Evolutionary conservation across 495 filamentous ascomycete species (phyloP), one percentile per base, ranked within the genome.

Genomic region (Penicillium robsamsonii): DNA sequence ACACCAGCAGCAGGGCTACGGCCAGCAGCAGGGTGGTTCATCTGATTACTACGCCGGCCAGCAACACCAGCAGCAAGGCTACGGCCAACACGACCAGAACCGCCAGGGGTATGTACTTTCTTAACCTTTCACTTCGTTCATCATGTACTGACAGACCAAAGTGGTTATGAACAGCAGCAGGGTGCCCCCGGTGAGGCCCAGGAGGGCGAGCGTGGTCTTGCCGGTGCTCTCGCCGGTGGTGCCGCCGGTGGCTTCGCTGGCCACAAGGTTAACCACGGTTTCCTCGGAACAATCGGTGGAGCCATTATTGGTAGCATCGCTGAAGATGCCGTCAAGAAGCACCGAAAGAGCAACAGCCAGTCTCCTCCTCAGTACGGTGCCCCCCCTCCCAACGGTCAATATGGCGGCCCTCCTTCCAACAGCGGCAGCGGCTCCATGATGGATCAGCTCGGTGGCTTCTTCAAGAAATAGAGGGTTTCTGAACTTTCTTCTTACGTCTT

Each of bases 261-360:
- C 58, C 77, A 80, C 75, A 78, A 80, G 70, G 76, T 71, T 57
- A 70, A 75, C 64, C 76, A 79, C 72, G 76, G 77, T 40, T 61
- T 78, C 60, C 75, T 79, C 53, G 75, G 77, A 57, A 71, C 75
- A n/a, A 74, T 79, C 30, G 77, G 77, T 60, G 77, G 77, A 42
- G 77, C 77, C 37, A 75, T 79, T 61, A 69, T 78, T 5, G 77
- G 77, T 17, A 75, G 71, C 60, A 70, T 79, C 25, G 71, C 74
- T 17, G 69, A 79, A 56, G 75, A 79, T 31, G 71, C 71, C 13
- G 56, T 75, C 45, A 77, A 78, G 74, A 74, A 77, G 67, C 69
- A 74, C 58, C 69, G 66, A 61, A 66, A 70, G 9, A 51, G 68
- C 45, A 20, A 47, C 45, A 51, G 46, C 54, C 53, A 55, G 12